These are phyloP conservation scores for Anthracocystis panici-leucophaei DNA, from an alignment of 1,284 basidiomycete species.

Conservation along the genomic window DNA sequence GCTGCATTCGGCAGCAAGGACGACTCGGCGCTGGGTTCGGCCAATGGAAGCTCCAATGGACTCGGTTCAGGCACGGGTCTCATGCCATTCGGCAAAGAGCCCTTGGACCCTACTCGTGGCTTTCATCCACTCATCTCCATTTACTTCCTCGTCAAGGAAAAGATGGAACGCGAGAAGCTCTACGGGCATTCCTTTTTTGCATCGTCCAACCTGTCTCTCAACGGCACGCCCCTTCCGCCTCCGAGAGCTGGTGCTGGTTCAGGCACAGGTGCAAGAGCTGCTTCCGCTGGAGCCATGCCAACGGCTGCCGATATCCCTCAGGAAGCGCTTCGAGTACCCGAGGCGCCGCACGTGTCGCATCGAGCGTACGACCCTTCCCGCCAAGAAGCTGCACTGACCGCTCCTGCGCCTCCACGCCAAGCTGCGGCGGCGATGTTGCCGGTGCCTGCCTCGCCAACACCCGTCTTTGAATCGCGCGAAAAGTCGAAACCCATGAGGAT, in stretches of 20 bases:
- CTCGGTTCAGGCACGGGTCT: constrained; percentile 48
- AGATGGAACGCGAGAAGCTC: constrained; percentile 90
- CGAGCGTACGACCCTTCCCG: constrained; percentile 54
- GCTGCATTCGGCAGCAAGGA: constrained; percentile 53
- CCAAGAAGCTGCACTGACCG: constrained; percentile 36
- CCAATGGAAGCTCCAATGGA: constrained; percentile 43
- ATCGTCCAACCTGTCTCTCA: constrained; percentile 80
- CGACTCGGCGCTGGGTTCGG: constrained; percentile 26
- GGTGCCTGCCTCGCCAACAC: constrained; percentile 51
- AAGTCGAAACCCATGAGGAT: constrained; percentile 63
- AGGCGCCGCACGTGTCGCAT: constrained; percentile 60
- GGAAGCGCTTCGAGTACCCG: constrained; percentile 63
- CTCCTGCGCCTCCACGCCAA: constrained; percentile 32
- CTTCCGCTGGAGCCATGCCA: constrained; percentile 57
- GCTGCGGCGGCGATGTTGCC: constrained; percentile 35
- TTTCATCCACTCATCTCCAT: constrained; percentile 96
- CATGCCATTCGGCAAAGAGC: constrained; percentile 68
- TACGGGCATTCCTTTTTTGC: constrained; percentile 95
- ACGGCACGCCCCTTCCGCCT: constrained; percentile 39
- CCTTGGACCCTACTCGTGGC: constrained; percentile 85
- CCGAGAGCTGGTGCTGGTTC: constrained; percentile 10
- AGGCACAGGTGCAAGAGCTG: constrained; percentile 22
- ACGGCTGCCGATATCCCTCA: constrained; percentile 68
- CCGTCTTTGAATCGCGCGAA: constrained; percentile 68
- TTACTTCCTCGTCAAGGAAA: constrained; percentile 94